Conservation (phyloP, 192 early-diverging fungal species). For the Oehlia diaphana region DNA sequence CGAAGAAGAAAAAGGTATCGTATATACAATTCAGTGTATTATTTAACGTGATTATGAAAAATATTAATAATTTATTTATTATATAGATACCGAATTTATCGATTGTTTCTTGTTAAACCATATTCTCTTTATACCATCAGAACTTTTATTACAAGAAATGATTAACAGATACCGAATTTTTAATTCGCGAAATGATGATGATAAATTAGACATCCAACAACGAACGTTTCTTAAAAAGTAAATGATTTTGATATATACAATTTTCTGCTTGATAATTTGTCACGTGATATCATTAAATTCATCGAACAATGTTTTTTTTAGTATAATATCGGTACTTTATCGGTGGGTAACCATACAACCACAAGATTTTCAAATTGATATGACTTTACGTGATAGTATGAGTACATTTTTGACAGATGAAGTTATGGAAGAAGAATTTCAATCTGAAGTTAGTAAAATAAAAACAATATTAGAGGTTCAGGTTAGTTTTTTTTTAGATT, state of each 20-base stretch:
- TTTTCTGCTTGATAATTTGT: constrained; percentile 13
- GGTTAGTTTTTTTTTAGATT: neutral
- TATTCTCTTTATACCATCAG: constrained; percentile 58
- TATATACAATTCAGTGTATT: neutral
- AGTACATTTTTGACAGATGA: constrained; percentile 52
- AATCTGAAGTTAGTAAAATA: constrained; percentile 43
- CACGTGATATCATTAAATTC: neutral
- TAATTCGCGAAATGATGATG: constrained; percentile 37
- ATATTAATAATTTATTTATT: neutral
- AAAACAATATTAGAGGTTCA: constrained; percentile 19
- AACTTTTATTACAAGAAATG: constrained; percentile 55
- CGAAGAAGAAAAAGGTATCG: constrained; percentile 59
- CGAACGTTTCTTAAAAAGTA: constrained; percentile 48
- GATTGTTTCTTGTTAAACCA: constrained; percentile 62
- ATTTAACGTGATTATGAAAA: too few species aligned
- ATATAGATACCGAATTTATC: constrained; percentile 66
- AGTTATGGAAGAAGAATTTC: constrained; percentile 43
- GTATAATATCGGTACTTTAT: constrained; percentile 57
- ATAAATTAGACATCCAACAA: constrained; percentile 31
- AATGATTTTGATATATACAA: constrained; percentile 23
- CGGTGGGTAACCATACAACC: constrained; percentile 65
- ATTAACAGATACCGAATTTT: constrained; percentile 53
- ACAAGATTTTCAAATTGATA: constrained; percentile 57
- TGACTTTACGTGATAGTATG: constrained; percentile 41
- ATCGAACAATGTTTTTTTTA: constrained; percentile 24